phyloP scores from a whole-genome alignment of 352 stramenopile genomes.

The Pythium dissimile region DNA sequence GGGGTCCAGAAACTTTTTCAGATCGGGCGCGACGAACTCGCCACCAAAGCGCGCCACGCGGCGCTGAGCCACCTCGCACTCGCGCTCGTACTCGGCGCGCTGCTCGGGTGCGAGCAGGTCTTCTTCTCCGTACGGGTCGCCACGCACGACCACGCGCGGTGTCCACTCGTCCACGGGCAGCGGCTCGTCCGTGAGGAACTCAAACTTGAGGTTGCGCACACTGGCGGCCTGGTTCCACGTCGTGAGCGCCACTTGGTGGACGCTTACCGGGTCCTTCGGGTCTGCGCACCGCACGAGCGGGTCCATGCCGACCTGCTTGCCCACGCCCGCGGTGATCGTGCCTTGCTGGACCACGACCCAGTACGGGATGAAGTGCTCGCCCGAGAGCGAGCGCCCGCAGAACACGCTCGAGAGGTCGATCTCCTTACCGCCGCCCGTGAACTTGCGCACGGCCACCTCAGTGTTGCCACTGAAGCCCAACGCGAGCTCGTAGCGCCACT shows the following conservation, averaged over 20 bases:
- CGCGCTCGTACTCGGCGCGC: conserved; percentile 41
- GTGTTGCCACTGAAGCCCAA: conserved; percentile 73
- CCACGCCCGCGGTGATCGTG: conserved; percentile 47
- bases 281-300: conserved; percentile 52
- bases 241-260: conserved; percentile 56
- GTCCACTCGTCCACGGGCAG: conserved; percentile 36
- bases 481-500: conserved; percentile 67
- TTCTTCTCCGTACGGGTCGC: conserved; percentile 45
- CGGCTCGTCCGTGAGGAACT: conserved; percentile 30
- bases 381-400: conserved; percentile 59
- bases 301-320: conserved; percentile 47
- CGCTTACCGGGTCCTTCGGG: conserved; percentile 22
- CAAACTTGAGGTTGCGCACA: conserved; percentile 41
- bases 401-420: conserved; percentile 60
- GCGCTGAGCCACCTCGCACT: conserved; percentile 38
- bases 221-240: conserved; percentile 61
- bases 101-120: conserved; percentile 64
- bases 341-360: conserved; percentile 57
- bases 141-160: conserved; percentile 52
- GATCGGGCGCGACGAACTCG: conserved; percentile 47
- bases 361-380: conserved; percentile 60
- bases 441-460: conserved; percentile 67
- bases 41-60: conserved; percentile 67
- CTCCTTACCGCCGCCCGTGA: conserved; percentile 32
- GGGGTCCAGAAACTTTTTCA: conserved; percentile 80